Percentiles rank a stretch among this genome's conserved stretches.
These are phyloP conservation scores for Candida bentonensis DNA, from an alignment of 805 yeast genomes.

Conservation along the genomic window DNA sequence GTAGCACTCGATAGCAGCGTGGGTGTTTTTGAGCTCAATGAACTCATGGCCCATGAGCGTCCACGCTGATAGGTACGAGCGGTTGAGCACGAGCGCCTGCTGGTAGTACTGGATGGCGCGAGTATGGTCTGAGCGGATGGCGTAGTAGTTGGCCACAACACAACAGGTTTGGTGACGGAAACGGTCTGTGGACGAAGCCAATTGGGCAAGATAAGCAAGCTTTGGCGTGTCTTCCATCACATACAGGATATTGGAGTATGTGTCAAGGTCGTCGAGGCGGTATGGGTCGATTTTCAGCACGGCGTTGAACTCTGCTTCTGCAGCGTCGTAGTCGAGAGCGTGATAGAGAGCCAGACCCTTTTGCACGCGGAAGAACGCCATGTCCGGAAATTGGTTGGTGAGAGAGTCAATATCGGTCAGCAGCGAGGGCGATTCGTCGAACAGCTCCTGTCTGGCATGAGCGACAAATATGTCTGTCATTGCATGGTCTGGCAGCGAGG, in stretches of 20 bases:
- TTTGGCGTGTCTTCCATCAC: constrained; percentile 85
- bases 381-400: constrained; percentile 48
- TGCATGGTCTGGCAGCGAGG: constrained; percentile 6
- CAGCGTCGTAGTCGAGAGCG: constrained; percentile 68
- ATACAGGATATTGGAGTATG: constrained; percentile 85
- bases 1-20: constrained; percentile 94
- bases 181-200: constrained; percentile 66
- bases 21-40: constrained; percentile 88
- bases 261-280: constrained; percentile 80
- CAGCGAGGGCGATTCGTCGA: constrained; percentile 34
- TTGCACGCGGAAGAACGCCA: constrained; percentile 64
- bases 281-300: constrained; percentile 65
- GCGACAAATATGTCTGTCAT: constrained; percentile 50
- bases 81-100: constrained; percentile 71
- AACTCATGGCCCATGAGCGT: constrained; percentile 98
- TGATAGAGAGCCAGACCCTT: constrained; percentile 73
- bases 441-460: constrained; percentile 58
- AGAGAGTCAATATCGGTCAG: constrained; percentile 36
- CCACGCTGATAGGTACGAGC: constrained; percentile 83
- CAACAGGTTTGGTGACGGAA: constrained; percentile 93
- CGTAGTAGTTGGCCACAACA: constrained; percentile 84
- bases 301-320: constrained; percentile 67
- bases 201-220: constrained; percentile 74
- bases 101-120: constrained; percentile 87
- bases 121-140: constrained; percentile 85